Base-by-base conservation (phyloP, 805 yeast species). In the Saturnispora halmiae region DNA sequence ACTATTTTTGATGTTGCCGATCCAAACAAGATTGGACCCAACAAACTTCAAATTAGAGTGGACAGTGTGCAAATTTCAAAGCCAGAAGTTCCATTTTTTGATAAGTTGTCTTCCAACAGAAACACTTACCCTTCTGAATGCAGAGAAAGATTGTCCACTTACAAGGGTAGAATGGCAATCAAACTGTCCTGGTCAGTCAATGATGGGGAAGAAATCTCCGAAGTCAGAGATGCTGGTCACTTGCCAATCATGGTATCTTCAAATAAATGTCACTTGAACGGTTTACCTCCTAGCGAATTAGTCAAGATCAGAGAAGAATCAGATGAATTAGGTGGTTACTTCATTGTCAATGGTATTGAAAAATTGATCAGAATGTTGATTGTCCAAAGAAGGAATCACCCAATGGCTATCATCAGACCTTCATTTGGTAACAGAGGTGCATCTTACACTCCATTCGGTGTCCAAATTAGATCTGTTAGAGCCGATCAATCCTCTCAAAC, bases 401-500 rank as follows among this genome's bases (percentile, higher is more conserved):
- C 97, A 19, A 86, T 92, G 96, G 97, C 97, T 10, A 77, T 92
- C 54, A 81, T 87, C 45, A 85, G 98, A 67, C 94, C 95, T 26
- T 83, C 95, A 9, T 92, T 90, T 57, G 81, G 80, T 38, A 87
- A 87, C 66, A 81, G 98, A 72, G 98, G 98, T 55, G 82, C 90
- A 6, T 65, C 85, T 6, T 92, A 92, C 65, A 69, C 95, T 31
- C 77, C 79, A 45, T 92, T 64, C 52, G 98, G 98, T 79, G 77
- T 92, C 46, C 96, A 88, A 67, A 82, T 92, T 46, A 77, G 98
- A 66, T 77, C 82, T 46, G 96, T 87, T 2, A 77, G 98, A 59
- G 94, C 95, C 4, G 98, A 92, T 64, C 97, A 92, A 67, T 83
- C 96, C 15, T 88, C 98, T 16, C 96, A 88, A 65, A 87, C 97